Conservation (phyloP, 2,329 filamentous ascomycete genomes). For the Clarireedia paspali region DNA sequence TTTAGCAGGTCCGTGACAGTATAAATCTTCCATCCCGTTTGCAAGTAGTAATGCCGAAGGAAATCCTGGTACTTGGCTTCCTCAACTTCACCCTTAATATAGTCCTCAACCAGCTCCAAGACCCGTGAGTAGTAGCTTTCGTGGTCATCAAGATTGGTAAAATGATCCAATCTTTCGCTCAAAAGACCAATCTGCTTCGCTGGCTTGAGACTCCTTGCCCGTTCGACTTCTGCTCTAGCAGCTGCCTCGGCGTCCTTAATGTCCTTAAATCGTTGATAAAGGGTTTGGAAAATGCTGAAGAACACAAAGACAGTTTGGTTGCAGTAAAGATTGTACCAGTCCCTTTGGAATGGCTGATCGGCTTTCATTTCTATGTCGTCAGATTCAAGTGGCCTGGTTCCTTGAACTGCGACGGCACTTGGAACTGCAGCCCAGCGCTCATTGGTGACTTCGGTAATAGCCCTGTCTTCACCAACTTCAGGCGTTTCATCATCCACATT, state of each 20-base stretch:
- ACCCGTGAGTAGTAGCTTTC: slow-evolving; percentile 78
- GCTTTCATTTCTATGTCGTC: slow-evolving; percentile 59
- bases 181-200: slow-evolving; percentile 78
- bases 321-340: slow-evolving; percentile 81
- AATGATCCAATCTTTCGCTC: slow-evolving; percentile 75
- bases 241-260: slow-evolving; percentile 73
- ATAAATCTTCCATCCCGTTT: slow-evolving; percentile 88
- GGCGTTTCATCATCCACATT: slow-evolving; percentile 69
- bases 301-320: slow-evolving; percentile 92
- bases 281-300: slow-evolving; percentile 84
- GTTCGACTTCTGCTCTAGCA: slow-evolving; percentile 65
- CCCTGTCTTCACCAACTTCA: slow-evolving; percentile 50
- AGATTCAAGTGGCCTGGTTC: slow-evolving; percentile 44
- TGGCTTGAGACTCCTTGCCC: slow-evolving; percentile 68
- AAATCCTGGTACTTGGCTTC: slow-evolving; percentile 81
- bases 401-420: slow-evolving; percentile 44
- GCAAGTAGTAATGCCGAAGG: slow-evolving; percentile 83
- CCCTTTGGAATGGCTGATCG: slow-evolving; percentile 74
- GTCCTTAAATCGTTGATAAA: slow-evolving; percentile 76
- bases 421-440: slow-evolving; percentile 59
- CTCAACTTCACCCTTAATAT: slow-evolving; percentile 74
- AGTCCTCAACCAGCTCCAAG: slow-evolving; percentile 77
- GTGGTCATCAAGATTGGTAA: slow-evolving; percentile 48
- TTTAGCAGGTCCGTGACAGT: slow-evolving; percentile 83
- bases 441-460: slow-evolving; percentile 54